These are phyloP conservation scores for Spiromastix sp. DNA, from an alignment of 2,329 filamentous ascomycete species.

Conservation along the genomic window DNA sequence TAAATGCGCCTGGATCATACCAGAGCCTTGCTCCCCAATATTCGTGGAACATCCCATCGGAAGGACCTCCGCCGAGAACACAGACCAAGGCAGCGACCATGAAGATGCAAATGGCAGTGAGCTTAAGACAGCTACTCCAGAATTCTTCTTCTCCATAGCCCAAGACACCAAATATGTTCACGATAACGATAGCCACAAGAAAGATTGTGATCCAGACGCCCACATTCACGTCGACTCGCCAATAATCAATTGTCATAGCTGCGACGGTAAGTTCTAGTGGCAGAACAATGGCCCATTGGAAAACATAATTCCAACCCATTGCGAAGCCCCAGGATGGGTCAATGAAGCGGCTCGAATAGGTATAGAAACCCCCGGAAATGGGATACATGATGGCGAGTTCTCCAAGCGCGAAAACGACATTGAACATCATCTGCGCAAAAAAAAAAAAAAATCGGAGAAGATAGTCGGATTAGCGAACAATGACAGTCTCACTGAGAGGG, in stretches of 20 bases:
- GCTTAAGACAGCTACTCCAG: conserved; percentile 68
- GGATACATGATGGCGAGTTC: conserved; percentile 54
- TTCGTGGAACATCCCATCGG: conserved; percentile 18
- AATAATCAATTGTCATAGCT: conserved; percentile 67
- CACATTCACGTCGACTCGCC: conserved; percentile 36
- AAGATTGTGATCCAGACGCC: conserved; percentile 57
- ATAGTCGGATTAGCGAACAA: too few species aligned
- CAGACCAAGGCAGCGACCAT: conserved; percentile 73
- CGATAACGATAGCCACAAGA: conserved; percentile 56
- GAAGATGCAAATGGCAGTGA: conserved; percentile 71
- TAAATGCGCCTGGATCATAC: conserved; percentile 37
- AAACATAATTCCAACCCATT: conserved; percentile 51
- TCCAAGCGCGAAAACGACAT: conserved; percentile 49
- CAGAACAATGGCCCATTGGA: conserved; percentile 74
- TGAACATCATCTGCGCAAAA: conserved; percentile 44
- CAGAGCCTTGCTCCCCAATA: conserved; percentile 27
- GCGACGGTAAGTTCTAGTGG: conserved; percentile 77
- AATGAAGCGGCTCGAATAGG: conserved; percentile 51
- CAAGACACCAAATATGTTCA: conserved; percentile 76
- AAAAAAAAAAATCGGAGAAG: too few species aligned
- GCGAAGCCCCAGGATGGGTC: conserved; percentile 47
- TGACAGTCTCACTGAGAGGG: too few species aligned
- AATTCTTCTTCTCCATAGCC: conserved; percentile 80
- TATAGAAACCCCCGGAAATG: conserved; percentile 53
- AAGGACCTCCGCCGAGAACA: conserved; percentile 33